Evolutionary conservation across 140 eudicot genomes (phyloP).

Genomic region (Ambrosia hybrid): DNA sequence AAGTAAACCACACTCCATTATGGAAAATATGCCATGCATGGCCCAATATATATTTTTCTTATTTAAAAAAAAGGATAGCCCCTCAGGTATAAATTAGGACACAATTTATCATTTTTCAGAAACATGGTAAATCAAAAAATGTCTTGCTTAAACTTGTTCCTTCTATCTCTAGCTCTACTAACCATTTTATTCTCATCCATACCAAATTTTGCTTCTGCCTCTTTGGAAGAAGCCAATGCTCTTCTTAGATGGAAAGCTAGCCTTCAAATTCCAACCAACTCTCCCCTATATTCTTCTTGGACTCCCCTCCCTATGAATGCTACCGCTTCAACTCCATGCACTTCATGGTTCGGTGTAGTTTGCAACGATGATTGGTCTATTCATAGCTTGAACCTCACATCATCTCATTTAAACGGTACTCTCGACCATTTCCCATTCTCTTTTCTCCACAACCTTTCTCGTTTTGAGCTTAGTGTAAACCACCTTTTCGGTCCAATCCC

Average conservation of each 20-base stretch:
- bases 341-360: neutral
- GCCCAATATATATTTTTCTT: no score
- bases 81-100: neutral
- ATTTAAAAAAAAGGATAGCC: neutral
- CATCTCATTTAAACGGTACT: neutral
- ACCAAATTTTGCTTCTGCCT: neutral
- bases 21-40: no score
- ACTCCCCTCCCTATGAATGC: neutral
- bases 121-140: neutral
- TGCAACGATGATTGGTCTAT: neutral
- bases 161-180: neutral
- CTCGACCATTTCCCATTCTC: conserved; percentile 4
- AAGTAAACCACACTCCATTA: no score
- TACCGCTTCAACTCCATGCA: neutral
- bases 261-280: conserved; percentile 3
- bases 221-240: neutral
- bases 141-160: neutral
- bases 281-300: neutral
- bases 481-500: conserved; percentile 18
- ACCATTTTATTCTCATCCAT: neutral
- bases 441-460: conserved; percentile 7
- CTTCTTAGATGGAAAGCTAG: conserved; percentile 13
- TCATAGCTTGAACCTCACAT: conserved; percentile 11
- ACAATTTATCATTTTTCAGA: neutral
- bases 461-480: conserved; percentile 26